Base-by-base conservation (phyloP, 2,329 filamentous ascomycete species). In the Ceratocystis alfenasii region DNA sequence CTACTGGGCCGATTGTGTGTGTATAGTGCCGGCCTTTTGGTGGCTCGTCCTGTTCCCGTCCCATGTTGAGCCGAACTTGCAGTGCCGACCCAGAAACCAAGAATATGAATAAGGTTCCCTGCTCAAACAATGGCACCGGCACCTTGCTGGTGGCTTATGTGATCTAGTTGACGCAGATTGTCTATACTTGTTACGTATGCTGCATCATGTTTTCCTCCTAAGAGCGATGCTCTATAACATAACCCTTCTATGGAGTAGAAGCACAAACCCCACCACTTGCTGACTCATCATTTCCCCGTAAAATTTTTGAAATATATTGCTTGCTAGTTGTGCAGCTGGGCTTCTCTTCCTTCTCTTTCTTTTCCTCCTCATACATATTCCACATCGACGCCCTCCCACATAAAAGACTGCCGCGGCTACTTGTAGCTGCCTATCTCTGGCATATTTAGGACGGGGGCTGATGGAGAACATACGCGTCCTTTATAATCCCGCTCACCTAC, bases 401-500 rank as follows among this genome's bases (percentile, higher is more conserved):
- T 61, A 48, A 64, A 55, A 68, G 64, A 68, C 64, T 10, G 64
- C 66, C 64, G 46, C 25, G 12, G 63, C 64, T 67, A 48, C 44
- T 66, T 74, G 62, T 68, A 72, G 69, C 74, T 75, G 45, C 20
- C 45, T 20, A 3, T 61, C 33, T 25, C n/a, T 67, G 66, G 66
- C 66, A 6, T 63, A 67, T 64, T 67, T 67, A 60, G 60, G 66
- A 65, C 3, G 60, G 74, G 46, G 64, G 73, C 75, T 74, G 80
- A 84, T 83, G 82, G 76, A 84, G 81, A 84, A 70, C 66, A 76
- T 76, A 53, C 57, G 65, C 74, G 79, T 81, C 78, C 79, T 83
- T 84, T 79, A 83, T 82, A 84, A 84, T 84, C 81, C 79, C 77
- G 75, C 76, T 74, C 75, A 77, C 75, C 76, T 76, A 59, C 55